These are phyloP conservation scores for Cladophialophora bantiana DNA, from an alignment of 2,329 filamentous ascomycete species.

Conservation along the genomic window DNA sequence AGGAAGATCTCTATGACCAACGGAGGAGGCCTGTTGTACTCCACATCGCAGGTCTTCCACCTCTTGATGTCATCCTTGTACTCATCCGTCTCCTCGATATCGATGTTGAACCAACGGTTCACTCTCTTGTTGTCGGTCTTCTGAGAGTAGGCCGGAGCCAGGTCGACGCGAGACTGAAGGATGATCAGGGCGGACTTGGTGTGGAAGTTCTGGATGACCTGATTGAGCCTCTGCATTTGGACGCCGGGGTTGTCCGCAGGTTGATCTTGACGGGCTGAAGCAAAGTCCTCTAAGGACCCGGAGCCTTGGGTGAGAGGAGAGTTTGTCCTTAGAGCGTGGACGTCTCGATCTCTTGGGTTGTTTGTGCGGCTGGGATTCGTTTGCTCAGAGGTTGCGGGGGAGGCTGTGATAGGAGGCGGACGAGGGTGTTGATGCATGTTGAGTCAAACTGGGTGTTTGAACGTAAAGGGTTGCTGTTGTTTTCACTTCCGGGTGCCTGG, in stretches of 20 bases:
- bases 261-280: slow-evolving; percentile 51
- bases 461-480: slow-evolving; percentile 14
- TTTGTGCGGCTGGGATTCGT: slow-evolving; percentile 76
- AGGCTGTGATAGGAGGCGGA: slow-evolving; percentile 73
- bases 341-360: slow-evolving; percentile 72
- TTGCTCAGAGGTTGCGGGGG: slow-evolving; percentile 74
- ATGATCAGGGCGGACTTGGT: slow-evolving; percentile 86
- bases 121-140: slow-evolving; percentile 68
- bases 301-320: slow-evolving; percentile 59
- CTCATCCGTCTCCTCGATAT: slow-evolving; percentile 89
- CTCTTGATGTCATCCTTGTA: slow-evolving; percentile 79
- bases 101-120: slow-evolving; percentile 95
- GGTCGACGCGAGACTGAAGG: slow-evolving; percentile 77
- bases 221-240: slow-evolving; percentile 82
- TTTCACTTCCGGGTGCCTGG: slow-evolving; percentile 27
- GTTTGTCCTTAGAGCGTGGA: slow-evolving; percentile 58
- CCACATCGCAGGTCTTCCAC: slow-evolving; percentile 82
- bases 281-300: slow-evolving; percentile 58
- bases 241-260: slow-evolving; percentile 61
- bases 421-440: slow-evolving; percentile 90
- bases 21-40: slow-evolving; percentile 78
- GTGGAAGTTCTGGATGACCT: slow-evolving; percentile 96
- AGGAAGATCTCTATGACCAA: slow-evolving; percentile 91
- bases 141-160: slow-evolving; percentile 65
- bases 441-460: slow-evolving; percentile 39